A percentile compares a stretch with the other conserved stretches of the same genome.
phyloP scores from a whole-genome alignment of 208 protist genomes.

The Wallacemonas sp. region DNA sequence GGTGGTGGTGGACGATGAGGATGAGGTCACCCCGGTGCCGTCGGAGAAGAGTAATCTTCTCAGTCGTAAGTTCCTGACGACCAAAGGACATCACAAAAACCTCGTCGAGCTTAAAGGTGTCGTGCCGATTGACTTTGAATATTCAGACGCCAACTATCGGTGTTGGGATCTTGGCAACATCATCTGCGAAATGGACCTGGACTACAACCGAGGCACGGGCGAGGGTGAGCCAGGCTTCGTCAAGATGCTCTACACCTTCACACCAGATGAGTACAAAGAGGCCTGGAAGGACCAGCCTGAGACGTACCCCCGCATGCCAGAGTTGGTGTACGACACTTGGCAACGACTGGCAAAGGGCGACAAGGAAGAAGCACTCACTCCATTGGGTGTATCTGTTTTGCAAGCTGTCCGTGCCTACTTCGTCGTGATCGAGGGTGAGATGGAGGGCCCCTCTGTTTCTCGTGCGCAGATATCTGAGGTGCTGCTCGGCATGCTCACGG shows the following conservation, averaged over 20 bases:
- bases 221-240: conserved; percentile 74
- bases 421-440: neutral
- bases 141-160: conserved; percentile 83
- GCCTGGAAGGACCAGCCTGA: conserved; percentile 53
- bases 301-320: conserved; percentile 72
- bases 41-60: conserved; percentile 50
- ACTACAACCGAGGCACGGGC: conserved; percentile 75
- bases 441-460: conserved; percentile 28
- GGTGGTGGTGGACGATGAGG: conserved; percentile 33
- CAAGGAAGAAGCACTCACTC: conserved; percentile 6
- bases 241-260: conserved; percentile 71
- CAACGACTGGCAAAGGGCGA: conserved; percentile 9
- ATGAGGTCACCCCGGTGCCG: conserved; percentile 40
- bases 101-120: conserved; percentile 75
- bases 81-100: conserved; percentile 59
- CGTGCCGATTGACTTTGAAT: conserved; percentile 88
- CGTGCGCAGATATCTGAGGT: conserved; percentile 60
- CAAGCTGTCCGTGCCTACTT: conserved; percentile 38
- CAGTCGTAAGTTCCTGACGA: conserved; percentile 64
- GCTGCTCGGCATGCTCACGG: conserved; percentile 77
- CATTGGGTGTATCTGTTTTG: conserved; percentile 33
- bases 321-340: conserved; percentile 74
- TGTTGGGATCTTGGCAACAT: conserved; percentile 85
- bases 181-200: conserved; percentile 85
- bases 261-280: conserved; percentile 40